Conservation (phyloP, 2,329 filamentous ascomycete species). For the Ceratocystis papillata region DNA sequence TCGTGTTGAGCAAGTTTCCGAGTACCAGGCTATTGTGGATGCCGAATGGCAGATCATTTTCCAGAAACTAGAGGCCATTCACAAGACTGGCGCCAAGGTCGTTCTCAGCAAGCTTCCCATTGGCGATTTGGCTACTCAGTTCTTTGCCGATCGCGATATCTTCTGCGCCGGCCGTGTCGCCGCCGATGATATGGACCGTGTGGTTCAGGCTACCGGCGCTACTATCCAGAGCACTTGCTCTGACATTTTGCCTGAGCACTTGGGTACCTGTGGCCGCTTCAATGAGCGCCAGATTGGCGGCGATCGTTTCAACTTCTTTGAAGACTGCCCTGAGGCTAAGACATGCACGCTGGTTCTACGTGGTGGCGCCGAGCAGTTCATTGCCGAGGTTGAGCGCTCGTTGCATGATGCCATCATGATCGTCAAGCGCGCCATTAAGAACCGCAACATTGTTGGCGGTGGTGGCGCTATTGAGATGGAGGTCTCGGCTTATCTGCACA, state of each 20-base stretch:
- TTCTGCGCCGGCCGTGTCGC: constrained; percentile 95
- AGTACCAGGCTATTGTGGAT: constrained; percentile 98
- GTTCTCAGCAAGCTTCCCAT: constrained; percentile 96
- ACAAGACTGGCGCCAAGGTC: constrained; percentile 92
- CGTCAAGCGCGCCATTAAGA: constrained; percentile 94
- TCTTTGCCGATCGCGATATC: constrained; percentile 93
- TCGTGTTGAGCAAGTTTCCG: constrained; percentile 92
- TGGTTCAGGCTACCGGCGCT: constrained; percentile 87
- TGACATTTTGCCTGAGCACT: constrained; percentile 77
- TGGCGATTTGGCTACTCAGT: constrained; percentile 93
- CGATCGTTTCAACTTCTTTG: constrained; percentile 97
- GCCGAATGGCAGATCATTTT: constrained; percentile 99
- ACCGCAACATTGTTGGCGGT: constrained; percentile 87
- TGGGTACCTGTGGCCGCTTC: constrained; percentile 81
- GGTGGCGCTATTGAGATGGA: constrained; percentile 97
- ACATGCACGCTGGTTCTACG: constrained; percentile 93
- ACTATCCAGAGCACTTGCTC: constrained; percentile 92
- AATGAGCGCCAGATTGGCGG: constrained; percentile 96
- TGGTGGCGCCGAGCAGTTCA: constrained; percentile 96
- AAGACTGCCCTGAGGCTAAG: constrained; percentile 88
- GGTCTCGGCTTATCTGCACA: constrained; percentile 82
- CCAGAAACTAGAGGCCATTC: constrained; percentile 93
- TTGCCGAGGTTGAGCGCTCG: constrained; percentile 94
- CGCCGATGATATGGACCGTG: constrained; percentile 86
- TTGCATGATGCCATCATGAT: constrained; percentile 99